Base-by-base conservation (phyloP, 2,329 filamentous ascomycete species). In the Ascochyta fabae region DNA sequence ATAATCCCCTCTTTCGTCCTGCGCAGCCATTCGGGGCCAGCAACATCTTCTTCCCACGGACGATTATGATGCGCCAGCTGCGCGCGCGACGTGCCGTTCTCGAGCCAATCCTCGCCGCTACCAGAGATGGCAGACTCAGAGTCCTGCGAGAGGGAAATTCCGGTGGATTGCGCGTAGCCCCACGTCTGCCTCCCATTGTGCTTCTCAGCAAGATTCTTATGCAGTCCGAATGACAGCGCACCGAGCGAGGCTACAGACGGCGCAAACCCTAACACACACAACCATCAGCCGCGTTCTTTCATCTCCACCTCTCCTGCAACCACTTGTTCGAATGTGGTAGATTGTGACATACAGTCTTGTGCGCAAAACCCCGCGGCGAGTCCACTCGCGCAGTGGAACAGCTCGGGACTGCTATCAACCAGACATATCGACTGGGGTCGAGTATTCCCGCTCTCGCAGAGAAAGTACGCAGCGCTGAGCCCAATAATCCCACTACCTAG, bases 351-450 rank as follows among this genome's bases (percentile, higher is more conserved):
- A 79, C 89, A 93, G 71, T 93, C 88, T 31, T 80, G 81, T 0
- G 89, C 89, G 8, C 93, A 69, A 67, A 93, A 94, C 0, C 90
- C 90, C 16, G 83, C 91, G 0, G 89, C 88, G 61, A 84, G 87
- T 1, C 90, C 89, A 2, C 88, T 92, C 0, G 90, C 89, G 27
- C 87, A 90, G 10, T 85, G 82, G 73, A 93, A 91, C 29, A 93
- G 81, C 59, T 85, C 71, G 0, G 80, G 72, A 4, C 83, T 82
- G 6, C 83, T 78, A 64, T 88, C 86, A 35, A 88, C 59, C 22
- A 88, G 74, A 59, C 86, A 83, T 48, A 88, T 85, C 29, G 78
- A 76, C 19, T 77, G 62, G 4, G 79, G 75, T 41, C 70, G 61
- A 40, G 75, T 69, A 48, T 70, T 68, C 8, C 68, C 66, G 1